Conservation (phyloP, 2,329 filamentous ascomycete genomes). For the Gliomastix tumulicola region DNA sequence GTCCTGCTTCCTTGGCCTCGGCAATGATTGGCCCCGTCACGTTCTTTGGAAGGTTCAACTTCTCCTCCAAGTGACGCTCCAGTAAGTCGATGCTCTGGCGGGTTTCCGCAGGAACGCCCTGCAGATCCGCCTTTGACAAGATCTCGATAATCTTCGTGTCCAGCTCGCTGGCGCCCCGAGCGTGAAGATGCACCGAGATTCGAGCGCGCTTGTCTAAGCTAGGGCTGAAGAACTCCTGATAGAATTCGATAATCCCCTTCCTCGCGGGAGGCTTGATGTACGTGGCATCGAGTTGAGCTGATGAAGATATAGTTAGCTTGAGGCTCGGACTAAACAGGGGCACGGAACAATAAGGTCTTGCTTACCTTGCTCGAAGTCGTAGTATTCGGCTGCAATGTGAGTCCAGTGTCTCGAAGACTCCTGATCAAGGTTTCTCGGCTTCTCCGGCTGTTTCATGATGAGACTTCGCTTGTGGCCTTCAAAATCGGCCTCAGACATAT, state of each 20-base stretch:
- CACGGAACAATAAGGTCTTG: slow-evolving; percentile 9
- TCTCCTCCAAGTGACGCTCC: slow-evolving; percentile 42
- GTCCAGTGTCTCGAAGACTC: slow-evolving; percentile 79
- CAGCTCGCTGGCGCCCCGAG: slow-evolving; percentile 51
- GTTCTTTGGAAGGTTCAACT: slow-evolving; percentile 28
- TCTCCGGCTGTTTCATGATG: slow-evolving; percentile 80
- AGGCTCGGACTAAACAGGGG: background rate
- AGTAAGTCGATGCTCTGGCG: slow-evolving; percentile 42
- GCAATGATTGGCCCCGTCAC: slow-evolving; percentile 27
- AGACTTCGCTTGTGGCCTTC: slow-evolving; percentile 87
- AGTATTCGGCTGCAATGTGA: slow-evolving; percentile 78
- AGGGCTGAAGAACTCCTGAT: slow-evolving; percentile 66
- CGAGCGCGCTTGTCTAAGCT: slow-evolving; percentile 71
- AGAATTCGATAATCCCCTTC: slow-evolving; percentile 74
- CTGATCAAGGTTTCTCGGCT: slow-evolving; percentile 83
- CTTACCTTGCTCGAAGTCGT: slow-evolving; percentile 82
- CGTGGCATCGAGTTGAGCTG: slow-evolving; percentile 70
- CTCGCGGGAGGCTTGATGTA: slow-evolving; percentile 71
- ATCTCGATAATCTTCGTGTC: slow-evolving; percentile 35
- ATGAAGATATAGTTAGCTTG: background rate
- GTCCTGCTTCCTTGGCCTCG: slow-evolving; percentile 33
- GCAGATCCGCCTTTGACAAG: slow-evolving; percentile 24
- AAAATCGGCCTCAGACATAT: slow-evolving; percentile 79
- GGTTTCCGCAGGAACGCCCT: slow-evolving; percentile 30
- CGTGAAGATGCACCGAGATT: slow-evolving; percentile 74